phyloP scores from a whole-genome alignment of 1,284 basidiomycete species.

The Rhodotorula sp. region DNA sequence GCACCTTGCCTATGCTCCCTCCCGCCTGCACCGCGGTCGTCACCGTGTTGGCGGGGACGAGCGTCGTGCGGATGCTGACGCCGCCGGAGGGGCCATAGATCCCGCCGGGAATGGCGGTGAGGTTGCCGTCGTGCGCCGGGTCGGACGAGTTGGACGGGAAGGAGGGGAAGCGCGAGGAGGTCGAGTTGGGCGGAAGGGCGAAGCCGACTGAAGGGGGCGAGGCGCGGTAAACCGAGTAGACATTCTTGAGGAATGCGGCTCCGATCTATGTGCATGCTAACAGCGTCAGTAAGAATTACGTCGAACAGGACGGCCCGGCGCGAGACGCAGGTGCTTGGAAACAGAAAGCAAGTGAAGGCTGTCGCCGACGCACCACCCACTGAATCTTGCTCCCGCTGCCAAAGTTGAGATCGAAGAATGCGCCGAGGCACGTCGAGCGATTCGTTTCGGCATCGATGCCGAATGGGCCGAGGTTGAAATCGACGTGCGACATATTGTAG shows the following conservation, averaged over 20 bases:
- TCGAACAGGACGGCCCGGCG: too few species aligned
- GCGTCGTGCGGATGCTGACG: slow-evolving; percentile 15
- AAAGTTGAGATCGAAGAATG: slow-evolving; percentile 46
- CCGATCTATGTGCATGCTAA: slow-evolving; percentile 37
- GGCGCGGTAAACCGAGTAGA: slow-evolving; percentile 54
- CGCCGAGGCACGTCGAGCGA: slow-evolving; percentile 47
- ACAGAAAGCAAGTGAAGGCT: background rate
- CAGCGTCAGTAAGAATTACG: background rate
- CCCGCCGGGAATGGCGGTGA: slow-evolving; percentile 26
- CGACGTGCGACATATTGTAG: slow-evolving; percentile 47
- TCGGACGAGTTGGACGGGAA: slow-evolving; percentile 22
- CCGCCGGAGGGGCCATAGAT: slow-evolving; percentile 35
- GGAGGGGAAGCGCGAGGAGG: slow-evolving; percentile 4
- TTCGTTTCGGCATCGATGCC: slow-evolving; percentile 38
- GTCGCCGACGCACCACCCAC: slow-evolving; percentile 50
- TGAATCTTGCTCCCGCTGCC: slow-evolving; percentile 58
- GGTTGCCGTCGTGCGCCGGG: slow-evolving; percentile 12
- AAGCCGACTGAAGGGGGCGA: slow-evolving; percentile 56
- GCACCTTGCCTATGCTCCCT: slow-evolving; percentile 12
- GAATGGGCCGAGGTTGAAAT: slow-evolving; percentile 49
- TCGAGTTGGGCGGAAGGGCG: slow-evolving; percentile 50
- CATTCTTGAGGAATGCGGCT: slow-evolving; percentile 50
- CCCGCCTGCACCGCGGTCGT: slow-evolving; percentile 42
- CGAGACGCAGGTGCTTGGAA: too few species aligned
- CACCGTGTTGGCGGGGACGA: slow-evolving; percentile 27